phyloP scores from a whole-genome alignment of 805 yeast species.

The Kluyveromyces wickerhamii region DNA sequence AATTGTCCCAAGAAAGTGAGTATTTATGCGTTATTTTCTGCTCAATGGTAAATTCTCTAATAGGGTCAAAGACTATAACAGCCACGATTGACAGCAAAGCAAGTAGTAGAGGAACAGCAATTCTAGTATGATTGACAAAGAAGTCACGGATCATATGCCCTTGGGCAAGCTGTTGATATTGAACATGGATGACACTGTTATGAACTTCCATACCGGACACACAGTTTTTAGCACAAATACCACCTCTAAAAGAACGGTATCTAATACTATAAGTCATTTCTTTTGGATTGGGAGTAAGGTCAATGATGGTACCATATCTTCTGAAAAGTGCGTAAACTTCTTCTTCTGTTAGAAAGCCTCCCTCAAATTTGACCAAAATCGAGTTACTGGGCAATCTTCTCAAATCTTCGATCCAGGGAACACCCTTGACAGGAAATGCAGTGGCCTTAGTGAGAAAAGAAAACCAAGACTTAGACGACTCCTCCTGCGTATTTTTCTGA shows the following conservation, averaged over 20 bases:
- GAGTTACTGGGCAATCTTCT: slow-evolving; percentile 62
- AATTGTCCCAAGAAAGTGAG: slow-evolving; percentile 41
- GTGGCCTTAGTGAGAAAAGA: slow-evolving; percentile 43
- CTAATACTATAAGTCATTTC: slow-evolving; percentile 47
- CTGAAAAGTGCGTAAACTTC: slow-evolving; percentile 73
- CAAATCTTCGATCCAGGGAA: slow-evolving; percentile 95
- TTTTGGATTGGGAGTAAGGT: slow-evolving; percentile 51
- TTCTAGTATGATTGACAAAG: slow-evolving; percentile 68
- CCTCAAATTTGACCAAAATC: slow-evolving; percentile 65
- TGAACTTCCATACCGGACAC: slow-evolving; percentile 67
- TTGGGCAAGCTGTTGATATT: slow-evolving; percentile 51
- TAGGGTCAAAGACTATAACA: slow-evolving; percentile 85
- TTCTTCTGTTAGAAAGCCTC: slow-evolving; percentile 69
- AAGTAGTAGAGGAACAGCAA: slow-evolving; percentile 70
- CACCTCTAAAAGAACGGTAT: slow-evolving; percentile 53
- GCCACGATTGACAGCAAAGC: slow-evolving; percentile 78
- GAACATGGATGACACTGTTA: slow-evolving; percentile 62
- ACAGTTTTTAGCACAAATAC: slow-evolving; percentile 86
- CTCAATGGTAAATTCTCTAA: slow-evolving; percentile 70
- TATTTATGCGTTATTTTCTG: slow-evolving; percentile 60
- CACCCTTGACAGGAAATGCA: slow-evolving; percentile 74
- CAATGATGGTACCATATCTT: slow-evolving; percentile 77
- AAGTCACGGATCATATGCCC: slow-evolving; percentile 49
- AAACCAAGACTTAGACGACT: slow-evolving; percentile 32
- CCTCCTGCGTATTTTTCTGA: slow-evolving; percentile 36